A percentile compares a stretch with the other conserved stretches of the same genome.
phyloP scores from a whole-genome alignment of 176 grass and related monocot genomes.

The Puya raimondii region DNA sequence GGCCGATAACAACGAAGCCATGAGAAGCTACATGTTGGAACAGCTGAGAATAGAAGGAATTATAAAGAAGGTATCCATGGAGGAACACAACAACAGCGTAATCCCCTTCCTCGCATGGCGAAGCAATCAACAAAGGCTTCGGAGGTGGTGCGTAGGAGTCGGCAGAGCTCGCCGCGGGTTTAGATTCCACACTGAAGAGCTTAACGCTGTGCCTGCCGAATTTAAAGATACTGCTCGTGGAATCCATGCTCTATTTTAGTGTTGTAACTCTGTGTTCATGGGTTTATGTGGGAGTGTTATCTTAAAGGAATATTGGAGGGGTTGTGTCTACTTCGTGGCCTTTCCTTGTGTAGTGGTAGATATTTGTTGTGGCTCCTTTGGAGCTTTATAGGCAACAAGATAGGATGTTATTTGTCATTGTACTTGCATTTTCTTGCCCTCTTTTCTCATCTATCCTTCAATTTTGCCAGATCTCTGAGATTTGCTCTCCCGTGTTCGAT shows the following conservation, averaged over 20 bases:
- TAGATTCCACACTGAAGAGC: slow-evolving; percentile 14
- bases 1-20: slow-evolving; percentile 57
- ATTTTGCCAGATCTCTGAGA: no score
- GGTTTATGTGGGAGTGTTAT: not conserved
- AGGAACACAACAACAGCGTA: slow-evolving; percentile 76
- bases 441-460: no score
- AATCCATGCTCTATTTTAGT: slow-evolving; percentile 6
- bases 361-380: slow-evolving; percentile 8
- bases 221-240: slow-evolving; percentile 10
- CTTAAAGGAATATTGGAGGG: not conserved
- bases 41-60: slow-evolving; percentile 91
- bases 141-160: slow-evolving; percentile 22
- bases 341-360: slow-evolving; percentile 19
- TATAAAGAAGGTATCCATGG: slow-evolving; percentile 58
- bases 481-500: no score
- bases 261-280: not conserved
- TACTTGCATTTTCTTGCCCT: no score
- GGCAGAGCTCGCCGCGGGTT: not conserved
- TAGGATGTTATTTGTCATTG: no score
- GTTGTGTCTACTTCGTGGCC: slow-evolving; percentile 6
- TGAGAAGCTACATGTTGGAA: slow-evolving; percentile 68
- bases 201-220: slow-evolving; percentile 9
- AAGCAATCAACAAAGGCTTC: slow-evolving; percentile 52
- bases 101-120: slow-evolving; percentile 45
- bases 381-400: not conserved